A percentile compares a stretch with the other conserved stretches of the same genome.
Evolutionary conservation across 106 monocot genomes (phyloP).

Genomic region (Ottelia alismoides): DNA sequence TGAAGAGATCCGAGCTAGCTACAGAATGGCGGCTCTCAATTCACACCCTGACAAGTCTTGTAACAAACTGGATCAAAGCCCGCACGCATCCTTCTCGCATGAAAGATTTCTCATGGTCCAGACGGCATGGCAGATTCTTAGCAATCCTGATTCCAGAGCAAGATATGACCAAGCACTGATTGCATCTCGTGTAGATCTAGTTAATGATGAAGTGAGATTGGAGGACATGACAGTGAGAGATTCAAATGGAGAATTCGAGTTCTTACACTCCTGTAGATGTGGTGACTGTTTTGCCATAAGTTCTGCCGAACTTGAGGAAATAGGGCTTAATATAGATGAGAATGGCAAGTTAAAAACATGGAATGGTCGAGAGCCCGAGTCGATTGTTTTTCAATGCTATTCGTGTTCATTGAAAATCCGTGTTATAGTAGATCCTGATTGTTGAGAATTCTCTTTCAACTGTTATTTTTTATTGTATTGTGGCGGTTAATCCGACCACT

Average conservation of each 20-base stretch:
- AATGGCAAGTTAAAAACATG: conserved; percentile 3
- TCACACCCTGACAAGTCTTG: conserved; percentile 78
- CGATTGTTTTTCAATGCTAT: conserved; percentile 34
- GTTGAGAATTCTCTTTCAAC: conserved; percentile 7
- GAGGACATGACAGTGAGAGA: conserved; percentile 46
- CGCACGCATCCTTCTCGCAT: neutral
- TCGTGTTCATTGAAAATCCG: conserved; percentile 36
- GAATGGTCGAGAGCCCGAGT: conserved; percentile 4
- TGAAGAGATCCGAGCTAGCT: conserved; percentile 59
- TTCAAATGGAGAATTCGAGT: conserved; percentile 25
- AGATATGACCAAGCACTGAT: conserved; percentile 51
- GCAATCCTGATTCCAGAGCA: conserved; percentile 44
- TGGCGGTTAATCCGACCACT: too few species aligned
- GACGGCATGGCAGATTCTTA: conserved; percentile 85
- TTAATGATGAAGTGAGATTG: conserved; percentile 44
- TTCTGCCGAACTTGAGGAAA: conserved; percentile 43
- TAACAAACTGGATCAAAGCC: neutral
- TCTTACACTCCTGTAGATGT: conserved; percentile 60
- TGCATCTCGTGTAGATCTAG: conserved; percentile 23
- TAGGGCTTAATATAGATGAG: conserved; percentile 31
- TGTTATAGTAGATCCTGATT: conserved; percentile 4
- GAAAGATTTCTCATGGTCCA: conserved; percentile 58
- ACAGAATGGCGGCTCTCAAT: conserved; percentile 53
- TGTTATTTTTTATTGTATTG: too few species aligned
- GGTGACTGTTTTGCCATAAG: conserved; percentile 61